These are phyloP conservation scores for Backusella macrospora DNA, from an alignment of 192 early-diverging fungal genomes.

Conservation along the genomic window DNA sequence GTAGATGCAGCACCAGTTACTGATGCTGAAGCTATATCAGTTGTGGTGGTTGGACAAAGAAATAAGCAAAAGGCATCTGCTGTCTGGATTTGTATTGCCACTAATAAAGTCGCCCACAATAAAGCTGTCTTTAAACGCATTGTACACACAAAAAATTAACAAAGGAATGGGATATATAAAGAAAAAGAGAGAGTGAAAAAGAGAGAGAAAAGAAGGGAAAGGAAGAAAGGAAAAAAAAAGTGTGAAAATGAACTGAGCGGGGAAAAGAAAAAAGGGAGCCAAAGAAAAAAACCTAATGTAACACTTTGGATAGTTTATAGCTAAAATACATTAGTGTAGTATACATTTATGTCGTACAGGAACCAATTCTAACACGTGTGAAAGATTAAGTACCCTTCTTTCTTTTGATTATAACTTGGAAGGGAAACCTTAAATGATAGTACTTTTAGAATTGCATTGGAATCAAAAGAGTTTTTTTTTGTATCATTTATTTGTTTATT, in stretches of 20 bases:
- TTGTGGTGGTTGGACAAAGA: constrained; percentile 5
- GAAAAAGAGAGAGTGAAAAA: background rate
- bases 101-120: background rate
- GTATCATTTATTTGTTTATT: background rate
- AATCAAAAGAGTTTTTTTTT: background rate
- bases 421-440: background rate
- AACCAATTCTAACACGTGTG: constrained; percentile 8
- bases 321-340: constrained; percentile 9
- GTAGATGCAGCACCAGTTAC: background rate
- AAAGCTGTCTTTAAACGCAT: constrained; percentile 10
- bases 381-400: background rate
- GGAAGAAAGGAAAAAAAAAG: background rate
- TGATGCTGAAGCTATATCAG: background rate
- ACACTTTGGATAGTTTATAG: constrained; percentile 12
- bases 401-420: background rate
- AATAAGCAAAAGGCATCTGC: background rate
- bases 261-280: constrained; percentile 6
- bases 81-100: background rate
- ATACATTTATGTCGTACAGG: background rate
- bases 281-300: background rate
- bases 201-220: background rate
- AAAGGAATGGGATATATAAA: background rate
- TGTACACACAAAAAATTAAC: background rate
- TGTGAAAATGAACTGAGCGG: background rate
- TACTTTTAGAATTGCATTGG: background rate